phyloP scores from a whole-genome alignment of 163 green algal genomes.

The Prototheca wickerhamii region DNA sequence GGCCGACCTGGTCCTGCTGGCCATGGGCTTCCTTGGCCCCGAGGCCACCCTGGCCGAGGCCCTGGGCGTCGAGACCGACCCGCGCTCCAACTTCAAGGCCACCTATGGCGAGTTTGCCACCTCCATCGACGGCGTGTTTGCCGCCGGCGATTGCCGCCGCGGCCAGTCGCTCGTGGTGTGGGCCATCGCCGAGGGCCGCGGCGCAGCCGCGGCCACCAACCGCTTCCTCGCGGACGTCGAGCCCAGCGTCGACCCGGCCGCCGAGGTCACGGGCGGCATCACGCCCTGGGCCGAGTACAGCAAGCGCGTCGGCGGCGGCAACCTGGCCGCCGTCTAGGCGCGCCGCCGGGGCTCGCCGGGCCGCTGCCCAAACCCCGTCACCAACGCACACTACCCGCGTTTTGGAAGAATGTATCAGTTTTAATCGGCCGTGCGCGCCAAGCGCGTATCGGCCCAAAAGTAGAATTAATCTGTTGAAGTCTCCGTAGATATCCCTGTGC shows the following conservation, averaged over 20 bases:
- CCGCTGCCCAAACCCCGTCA: neutral
- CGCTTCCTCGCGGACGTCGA: slow-evolving; percentile 39
- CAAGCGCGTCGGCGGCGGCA: neutral
- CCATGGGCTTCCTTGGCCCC: slow-evolving; percentile 92
- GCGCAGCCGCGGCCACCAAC: slow-evolving; percentile 63
- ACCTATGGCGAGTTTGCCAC: slow-evolving; percentile 84
- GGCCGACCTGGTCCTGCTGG: slow-evolving; percentile 85
- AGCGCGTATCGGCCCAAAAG: too few species aligned
- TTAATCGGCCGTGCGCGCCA: too few species aligned
- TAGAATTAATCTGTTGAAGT: too few species aligned
- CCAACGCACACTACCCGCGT: neutral
- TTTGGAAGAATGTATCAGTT: too few species aligned
- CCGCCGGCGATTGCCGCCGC: slow-evolving; percentile 87
- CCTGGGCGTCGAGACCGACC: slow-evolving; percentile 70
- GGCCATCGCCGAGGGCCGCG: slow-evolving; percentile 86
- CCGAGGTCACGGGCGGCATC: neutral
- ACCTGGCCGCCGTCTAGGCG: neutral
- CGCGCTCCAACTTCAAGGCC: slow-evolving; percentile 90
- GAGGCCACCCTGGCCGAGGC: slow-evolving; percentile 74
- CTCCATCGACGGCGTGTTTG: slow-evolving; percentile 82
- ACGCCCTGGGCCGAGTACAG: neutral
- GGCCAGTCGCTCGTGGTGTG: slow-evolving; percentile 90
- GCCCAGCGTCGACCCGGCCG: neutral
- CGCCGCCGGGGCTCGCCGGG: too few species aligned
- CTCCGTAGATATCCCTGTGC: too few species aligned